A percentile compares a stretch with the other conserved stretches of the same genome.
These are phyloP conservation scores for Aspergillus aculeatus DNA, from an alignment of 2,329 filamentous ascomycete genomes.

Conservation along the genomic window DNA sequence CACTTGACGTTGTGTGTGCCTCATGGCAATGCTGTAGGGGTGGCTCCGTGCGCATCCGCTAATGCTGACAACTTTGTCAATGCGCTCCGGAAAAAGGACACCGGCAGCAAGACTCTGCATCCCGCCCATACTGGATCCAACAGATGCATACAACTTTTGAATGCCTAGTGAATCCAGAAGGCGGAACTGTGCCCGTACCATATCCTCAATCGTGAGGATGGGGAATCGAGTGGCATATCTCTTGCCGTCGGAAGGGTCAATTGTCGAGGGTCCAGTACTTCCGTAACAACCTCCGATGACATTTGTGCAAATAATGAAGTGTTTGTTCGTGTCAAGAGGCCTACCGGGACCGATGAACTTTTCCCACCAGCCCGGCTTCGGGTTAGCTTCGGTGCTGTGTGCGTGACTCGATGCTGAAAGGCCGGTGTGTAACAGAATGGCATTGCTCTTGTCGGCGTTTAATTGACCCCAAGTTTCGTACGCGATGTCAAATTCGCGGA, in stretches of 20 bases:
- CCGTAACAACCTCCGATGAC: constrained; percentile 95
- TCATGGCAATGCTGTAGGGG: constrained; percentile 98
- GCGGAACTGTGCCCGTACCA: constrained; percentile 93
- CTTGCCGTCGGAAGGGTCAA: constrained; percentile 84
- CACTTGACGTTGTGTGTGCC: constrained; percentile 94
- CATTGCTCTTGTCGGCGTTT: constrained; percentile 69
- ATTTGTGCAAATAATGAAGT: constrained; percentile 94
- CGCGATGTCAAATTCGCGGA: constrained; percentile 84
- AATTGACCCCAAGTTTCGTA: constrained; percentile 83
- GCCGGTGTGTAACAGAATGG: constrained; percentile 87
- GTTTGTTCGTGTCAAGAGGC: constrained; percentile 85
- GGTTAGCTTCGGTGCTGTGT: constrained; percentile 82
- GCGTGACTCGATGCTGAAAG: constrained; percentile 97
- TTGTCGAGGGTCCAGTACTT: constrained; percentile 83
- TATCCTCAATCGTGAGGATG: constrained; percentile 92
- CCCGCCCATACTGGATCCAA: constrained; percentile 95
- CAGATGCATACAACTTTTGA: constrained; percentile 78
- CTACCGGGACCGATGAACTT: constrained; percentile 89
- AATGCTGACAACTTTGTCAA: constrained; percentile 81
- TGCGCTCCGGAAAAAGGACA: constrained; percentile 75
- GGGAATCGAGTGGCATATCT: constrained; percentile 93
- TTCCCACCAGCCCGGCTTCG: constrained; percentile 96
- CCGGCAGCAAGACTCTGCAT: constrained; percentile 95
- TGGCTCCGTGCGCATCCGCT: constrained; percentile 92
- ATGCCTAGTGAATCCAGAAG: constrained; percentile 79